Evolutionary conservation across 768 basidiomycete species (phyloP).

Genomic region (Suillus discolor): DNA sequence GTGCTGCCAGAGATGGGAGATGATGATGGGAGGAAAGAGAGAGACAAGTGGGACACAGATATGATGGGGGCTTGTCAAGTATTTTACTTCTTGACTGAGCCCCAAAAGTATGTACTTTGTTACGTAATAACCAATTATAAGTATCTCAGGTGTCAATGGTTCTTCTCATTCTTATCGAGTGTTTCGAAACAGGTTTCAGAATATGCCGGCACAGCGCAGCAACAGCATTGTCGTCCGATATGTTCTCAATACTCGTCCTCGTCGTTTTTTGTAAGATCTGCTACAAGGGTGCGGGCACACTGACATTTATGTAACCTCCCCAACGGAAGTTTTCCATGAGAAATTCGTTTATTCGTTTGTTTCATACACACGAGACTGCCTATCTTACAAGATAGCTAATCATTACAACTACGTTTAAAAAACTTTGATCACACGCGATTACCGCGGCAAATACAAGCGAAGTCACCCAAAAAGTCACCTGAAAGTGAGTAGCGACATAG

Average conservation of each 20-base stretch:
- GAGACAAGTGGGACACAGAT: slow-evolving; percentile 8
- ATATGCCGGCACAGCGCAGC: not conserved
- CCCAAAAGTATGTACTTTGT: slow-evolving; percentile 35
- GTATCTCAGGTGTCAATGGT: not conserved
- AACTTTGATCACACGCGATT: not conserved
- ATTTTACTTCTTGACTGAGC: slow-evolving; percentile 25
- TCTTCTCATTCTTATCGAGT: not conserved
- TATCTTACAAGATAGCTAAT: not conserved
- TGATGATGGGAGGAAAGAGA: slow-evolving; percentile 24
- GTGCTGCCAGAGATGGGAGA: slow-evolving; percentile 14
- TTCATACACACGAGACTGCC: not conserved
- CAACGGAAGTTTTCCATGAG: slow-evolving; percentile 5
- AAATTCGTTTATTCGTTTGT: not conserved
- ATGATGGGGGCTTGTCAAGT: slow-evolving; percentile 15
- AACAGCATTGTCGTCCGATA: not conserved
- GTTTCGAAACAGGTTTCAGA: slow-evolving; percentile 2
- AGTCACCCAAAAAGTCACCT: not conserved
- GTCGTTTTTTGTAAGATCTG: not conserved
- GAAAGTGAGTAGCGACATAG: not conserved
- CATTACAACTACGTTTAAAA: not conserved
- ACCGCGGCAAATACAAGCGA: not conserved
- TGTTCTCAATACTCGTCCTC: not conserved
- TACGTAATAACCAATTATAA: slow-evolving; percentile 27
- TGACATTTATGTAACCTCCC: slow-evolving; percentile 14
- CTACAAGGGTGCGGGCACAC: not conserved